These are phyloP conservation scores for Alternaria ethzedia DNA, from an alignment of 2,329 filamentous ascomycete genomes.

Conservation along the genomic window DNA sequence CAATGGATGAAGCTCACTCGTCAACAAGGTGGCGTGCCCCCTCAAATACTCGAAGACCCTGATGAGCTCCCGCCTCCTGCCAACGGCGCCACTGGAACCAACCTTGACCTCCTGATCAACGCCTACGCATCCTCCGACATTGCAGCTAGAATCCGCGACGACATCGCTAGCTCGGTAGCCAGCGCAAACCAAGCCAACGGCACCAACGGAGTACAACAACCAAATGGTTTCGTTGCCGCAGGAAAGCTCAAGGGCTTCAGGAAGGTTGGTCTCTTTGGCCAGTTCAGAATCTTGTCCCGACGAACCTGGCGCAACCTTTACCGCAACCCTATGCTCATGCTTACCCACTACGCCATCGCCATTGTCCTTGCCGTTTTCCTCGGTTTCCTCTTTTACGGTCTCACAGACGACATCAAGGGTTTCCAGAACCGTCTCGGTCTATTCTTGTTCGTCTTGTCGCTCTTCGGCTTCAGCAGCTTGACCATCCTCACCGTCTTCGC, in stretches of 20 bases:
- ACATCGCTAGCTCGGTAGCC: conserved; percentile 74
- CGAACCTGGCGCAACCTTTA: conserved; percentile 98
- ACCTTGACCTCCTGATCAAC: conserved; percentile 80
- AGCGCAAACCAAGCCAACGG: conserved; percentile 72
- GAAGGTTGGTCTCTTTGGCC: conserved; percentile 77
- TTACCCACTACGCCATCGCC: conserved; percentile 96
- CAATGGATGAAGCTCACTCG: conserved; percentile 67
- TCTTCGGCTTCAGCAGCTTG: conserved; percentile 96
- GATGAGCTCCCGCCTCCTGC: conserved; percentile 67
- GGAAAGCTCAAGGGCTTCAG: conserved; percentile 78
- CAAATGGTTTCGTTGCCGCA: conserved; percentile 61
- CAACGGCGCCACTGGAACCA: conserved; percentile 65
- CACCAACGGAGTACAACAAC: conserved; percentile 61
- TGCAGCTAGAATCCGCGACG: conserved; percentile 73
- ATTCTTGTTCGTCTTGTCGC: conserved; percentile 94
- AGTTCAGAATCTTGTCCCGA: conserved; percentile 87
- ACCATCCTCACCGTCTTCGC: conserved; percentile 95
- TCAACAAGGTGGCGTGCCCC: conserved; percentile 60
- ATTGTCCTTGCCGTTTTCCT: conserved; percentile 93
- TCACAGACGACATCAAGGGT: conserved; percentile 94
- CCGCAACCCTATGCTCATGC: conserved; percentile 96
- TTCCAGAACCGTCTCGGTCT: conserved; percentile 97
- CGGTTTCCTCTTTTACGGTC: conserved; percentile 93
- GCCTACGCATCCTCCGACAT: conserved; percentile 82
- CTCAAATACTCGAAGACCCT: conserved; percentile 72